Conservation (phyloP, 352 stramenopile species). For the Pythium plurisporium region DNA sequence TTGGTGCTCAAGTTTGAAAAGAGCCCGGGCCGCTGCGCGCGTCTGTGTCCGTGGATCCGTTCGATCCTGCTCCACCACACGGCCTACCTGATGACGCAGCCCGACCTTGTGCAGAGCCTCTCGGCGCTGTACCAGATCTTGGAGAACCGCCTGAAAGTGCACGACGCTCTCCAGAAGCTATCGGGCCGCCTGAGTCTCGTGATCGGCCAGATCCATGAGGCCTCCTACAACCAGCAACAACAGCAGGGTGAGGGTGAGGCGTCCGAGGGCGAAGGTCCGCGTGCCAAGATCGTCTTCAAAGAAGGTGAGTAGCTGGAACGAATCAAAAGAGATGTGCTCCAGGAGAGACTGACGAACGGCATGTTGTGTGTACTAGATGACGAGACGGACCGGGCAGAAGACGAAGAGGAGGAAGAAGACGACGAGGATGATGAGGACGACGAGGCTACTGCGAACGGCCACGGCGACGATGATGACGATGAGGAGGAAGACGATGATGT, state of each 20-base stretch:
- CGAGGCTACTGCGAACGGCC: too few species aligned
- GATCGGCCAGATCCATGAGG: slow-evolving; percentile 78
- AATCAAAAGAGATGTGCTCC: not conserved
- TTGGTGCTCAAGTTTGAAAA: slow-evolving; percentile 84
- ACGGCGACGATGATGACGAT: slow-evolving; percentile 29
- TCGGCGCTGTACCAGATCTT: slow-evolving; percentile 82
- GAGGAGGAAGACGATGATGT: slow-evolving; percentile 53
- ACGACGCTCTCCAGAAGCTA: slow-evolving; percentile 81
- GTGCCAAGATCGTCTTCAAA: slow-evolving; percentile 60
- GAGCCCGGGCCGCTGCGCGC: slow-evolving; percentile 66
- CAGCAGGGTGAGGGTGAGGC: slow-evolving; percentile 20
- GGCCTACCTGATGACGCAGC: slow-evolving; percentile 79
- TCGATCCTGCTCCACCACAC: slow-evolving; percentile 81
- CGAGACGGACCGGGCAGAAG: slow-evolving; percentile 26
- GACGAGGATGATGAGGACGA: slow-evolving; percentile 23
- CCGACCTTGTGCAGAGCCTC: slow-evolving; percentile 76
- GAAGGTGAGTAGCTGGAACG: slow-evolving; percentile 31
- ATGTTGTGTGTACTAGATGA: slow-evolving; percentile 15
- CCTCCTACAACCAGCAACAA: slow-evolving; percentile 15
- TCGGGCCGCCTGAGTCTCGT: slow-evolving; percentile 75
- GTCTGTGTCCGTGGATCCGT: slow-evolving; percentile 80
- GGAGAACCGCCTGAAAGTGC: slow-evolving; percentile 75
- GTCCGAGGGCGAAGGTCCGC: slow-evolving; percentile 37
- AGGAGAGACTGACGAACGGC: not conserved
- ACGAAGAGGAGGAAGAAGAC: slow-evolving; percentile 22